Evolutionary conservation across 139 green algal species (phyloP).

Genomic region (Micromonas commoda): DNA sequence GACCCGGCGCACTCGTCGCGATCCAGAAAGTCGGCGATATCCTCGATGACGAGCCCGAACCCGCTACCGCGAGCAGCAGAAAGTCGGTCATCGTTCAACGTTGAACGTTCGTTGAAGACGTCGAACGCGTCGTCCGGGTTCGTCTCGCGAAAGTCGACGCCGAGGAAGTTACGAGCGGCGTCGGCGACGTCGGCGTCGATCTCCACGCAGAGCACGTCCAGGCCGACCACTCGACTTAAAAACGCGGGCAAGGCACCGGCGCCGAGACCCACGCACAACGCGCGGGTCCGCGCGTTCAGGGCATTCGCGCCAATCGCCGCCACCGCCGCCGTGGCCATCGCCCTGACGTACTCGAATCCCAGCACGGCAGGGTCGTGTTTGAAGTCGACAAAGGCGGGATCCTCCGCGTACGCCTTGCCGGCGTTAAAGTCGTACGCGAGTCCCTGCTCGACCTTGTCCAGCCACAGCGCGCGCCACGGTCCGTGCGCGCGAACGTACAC

Average conservation of each 20-base stretch:
- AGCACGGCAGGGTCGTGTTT: not conserved
- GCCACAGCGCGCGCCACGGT: constrained; percentile 12
- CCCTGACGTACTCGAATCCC: constrained; percentile 16
- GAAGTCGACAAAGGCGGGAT: not conserved
- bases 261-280: constrained; percentile 2
- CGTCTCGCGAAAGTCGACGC: not conserved
- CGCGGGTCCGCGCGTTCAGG: not conserved
- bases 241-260: not conserved
- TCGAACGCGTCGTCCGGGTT: not conserved
- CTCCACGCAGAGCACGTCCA: not conserved
- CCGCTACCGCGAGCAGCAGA: not conserved
- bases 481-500: not conserved
- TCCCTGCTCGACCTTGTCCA: constrained; percentile 10
- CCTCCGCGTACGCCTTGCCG: not conserved
- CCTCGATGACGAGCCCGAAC: not conserved
- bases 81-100: not conserved
- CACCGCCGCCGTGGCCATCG: not conserved
- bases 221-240: not conserved
- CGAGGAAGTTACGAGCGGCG: not conserved
- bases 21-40: constrained; percentile 2
- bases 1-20: not conserved
- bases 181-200: not conserved
- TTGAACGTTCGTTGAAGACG: not conserved
- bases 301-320: not conserved
- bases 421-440: not conserved